Conservation (phyloP, 2,329 filamentous ascomycete genomes). For the Pseudocercospora crystallina region DNA sequence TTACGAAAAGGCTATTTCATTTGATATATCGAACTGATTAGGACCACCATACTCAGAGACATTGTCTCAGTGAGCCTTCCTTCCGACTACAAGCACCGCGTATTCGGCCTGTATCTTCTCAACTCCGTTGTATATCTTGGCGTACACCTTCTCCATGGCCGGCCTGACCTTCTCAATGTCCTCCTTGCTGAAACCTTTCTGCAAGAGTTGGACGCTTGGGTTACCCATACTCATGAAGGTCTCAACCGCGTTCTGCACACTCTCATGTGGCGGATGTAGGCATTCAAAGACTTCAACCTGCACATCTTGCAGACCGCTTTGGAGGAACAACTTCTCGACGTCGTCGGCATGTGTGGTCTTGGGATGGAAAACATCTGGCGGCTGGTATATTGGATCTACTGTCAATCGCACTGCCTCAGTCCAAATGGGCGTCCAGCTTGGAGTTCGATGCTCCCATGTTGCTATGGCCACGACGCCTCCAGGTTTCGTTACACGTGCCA, state of each 20-base stretch:
- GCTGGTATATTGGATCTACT: background rate
- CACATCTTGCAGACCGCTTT: slow-evolving; percentile 1
- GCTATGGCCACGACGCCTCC: slow-evolving; percentile 33
- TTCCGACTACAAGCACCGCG: slow-evolving; percentile 6
- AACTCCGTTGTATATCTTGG: slow-evolving; percentile 4
- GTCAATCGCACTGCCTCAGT: slow-evolving; percentile 10
- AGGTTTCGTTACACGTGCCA: slow-evolving; percentile 34
- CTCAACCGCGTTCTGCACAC: slow-evolving; percentile 7
- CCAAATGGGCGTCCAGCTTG: slow-evolving; percentile 4
- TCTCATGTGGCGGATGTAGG: slow-evolving; percentile 7
- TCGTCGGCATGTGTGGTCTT: slow-evolving; percentile 1
- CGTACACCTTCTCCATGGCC: slow-evolving; percentile 8
- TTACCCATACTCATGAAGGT: slow-evolving; percentile 16
- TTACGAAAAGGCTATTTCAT: too few species aligned
- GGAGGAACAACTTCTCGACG: background rate
- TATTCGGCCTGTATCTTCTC: slow-evolving; percentile 6
- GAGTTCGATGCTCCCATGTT: slow-evolving; percentile 5
- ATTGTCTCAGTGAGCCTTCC: background rate
- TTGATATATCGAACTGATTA: too few species aligned
- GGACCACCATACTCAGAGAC: too few species aligned
- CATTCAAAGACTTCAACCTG: slow-evolving; percentile 6
- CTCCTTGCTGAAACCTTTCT: slow-evolving; percentile 15
- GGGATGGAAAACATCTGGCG: slow-evolving; percentile 10
- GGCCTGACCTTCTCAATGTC: slow-evolving; percentile 44
- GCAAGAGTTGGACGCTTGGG: slow-evolving; percentile 5